A percentile compares a stretch with the other conserved stretches of the same genome.
Evolutionary conservation across 106 monocot genomes (phyloP).

Genomic region (Dioscorea zingiberensis): DNA sequence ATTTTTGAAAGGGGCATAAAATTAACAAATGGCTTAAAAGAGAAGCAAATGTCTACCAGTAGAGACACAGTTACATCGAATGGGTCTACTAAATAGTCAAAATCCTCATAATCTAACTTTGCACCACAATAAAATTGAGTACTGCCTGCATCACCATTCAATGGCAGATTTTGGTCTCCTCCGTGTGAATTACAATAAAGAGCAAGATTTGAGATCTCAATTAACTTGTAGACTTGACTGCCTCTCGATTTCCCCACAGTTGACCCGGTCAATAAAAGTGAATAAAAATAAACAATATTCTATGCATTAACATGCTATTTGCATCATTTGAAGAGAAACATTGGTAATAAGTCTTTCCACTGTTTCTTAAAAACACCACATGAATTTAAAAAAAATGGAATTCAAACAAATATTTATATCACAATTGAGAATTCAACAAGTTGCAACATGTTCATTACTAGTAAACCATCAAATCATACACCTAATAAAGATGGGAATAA

Average conservation of each 20-base stretch:
- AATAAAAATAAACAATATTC: too few relatives aligned
- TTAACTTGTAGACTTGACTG: slow-evolving; percentile 67
- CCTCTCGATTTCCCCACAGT: slow-evolving; percentile 40
- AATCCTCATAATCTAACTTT: slow-evolving; percentile 27
- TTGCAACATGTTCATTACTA: too few relatives aligned
- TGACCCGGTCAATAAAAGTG: too few relatives aligned
- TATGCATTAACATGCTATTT: too few relatives aligned
- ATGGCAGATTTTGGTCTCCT: slow-evolving; percentile 5
- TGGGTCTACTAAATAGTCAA: slow-evolving; percentile 66
- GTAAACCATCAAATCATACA: too few relatives aligned
- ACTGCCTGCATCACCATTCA: slow-evolving; percentile 11
- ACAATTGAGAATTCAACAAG: too few relatives aligned
- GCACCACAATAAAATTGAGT: slow-evolving; percentile 17
- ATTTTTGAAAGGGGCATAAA: background rate
- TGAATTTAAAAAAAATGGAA: too few relatives aligned
- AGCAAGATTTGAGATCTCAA: slow-evolving; percentile 68
- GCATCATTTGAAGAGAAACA: background rate
- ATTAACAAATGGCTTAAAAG: background rate
- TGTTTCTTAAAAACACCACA: too few relatives aligned
- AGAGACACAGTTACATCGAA: slow-evolving; percentile 61
- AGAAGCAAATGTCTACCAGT: slow-evolving; percentile 37
- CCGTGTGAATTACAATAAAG: slow-evolving; percentile 60
- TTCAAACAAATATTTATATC: too few relatives aligned
- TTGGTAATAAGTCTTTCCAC: too few relatives aligned
- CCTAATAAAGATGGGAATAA: too few relatives aligned